Conservation (phyloP, 768 basidiomycete species). For the Boletellus sp. region DNA sequence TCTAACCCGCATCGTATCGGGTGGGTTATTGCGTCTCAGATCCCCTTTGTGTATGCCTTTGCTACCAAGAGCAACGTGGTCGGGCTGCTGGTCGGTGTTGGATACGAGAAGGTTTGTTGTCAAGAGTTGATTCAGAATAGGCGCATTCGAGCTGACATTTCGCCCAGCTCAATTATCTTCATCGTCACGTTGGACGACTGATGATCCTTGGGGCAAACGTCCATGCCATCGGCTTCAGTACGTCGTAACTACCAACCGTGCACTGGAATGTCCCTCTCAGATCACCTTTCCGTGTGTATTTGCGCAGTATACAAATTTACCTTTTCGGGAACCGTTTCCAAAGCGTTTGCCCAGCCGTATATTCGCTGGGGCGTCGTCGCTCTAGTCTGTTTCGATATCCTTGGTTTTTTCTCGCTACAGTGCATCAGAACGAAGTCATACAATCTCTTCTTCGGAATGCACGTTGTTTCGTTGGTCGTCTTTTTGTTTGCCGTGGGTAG, state of each 20-base stretch:
- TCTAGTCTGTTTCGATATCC: slow-evolving; percentile 47
- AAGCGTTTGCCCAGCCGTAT: slow-evolving; percentile 31
- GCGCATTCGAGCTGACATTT: not conserved
- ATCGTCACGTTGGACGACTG: slow-evolving; percentile 63
- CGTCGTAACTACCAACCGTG: slow-evolving; percentile 18
- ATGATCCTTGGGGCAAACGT: slow-evolving; percentile 56
- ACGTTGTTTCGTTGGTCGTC: slow-evolving; percentile 52
- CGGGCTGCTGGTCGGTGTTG: slow-evolving; percentile 52
- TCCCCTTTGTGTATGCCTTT: slow-evolving; percentile 65
- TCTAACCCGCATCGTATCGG: slow-evolving; percentile 46
- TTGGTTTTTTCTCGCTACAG: slow-evolving; percentile 60
- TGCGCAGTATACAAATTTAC: slow-evolving; percentile 57
- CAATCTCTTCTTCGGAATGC: slow-evolving; percentile 60
- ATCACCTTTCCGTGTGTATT: not conserved
- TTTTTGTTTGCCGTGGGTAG: slow-evolving; percentile 55
- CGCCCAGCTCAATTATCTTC: slow-evolving; percentile 70
- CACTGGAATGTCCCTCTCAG: not conserved
- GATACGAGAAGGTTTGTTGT: slow-evolving; percentile 61
- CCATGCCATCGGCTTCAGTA: slow-evolving; percentile 56
- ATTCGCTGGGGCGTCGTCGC: slow-evolving; percentile 51
- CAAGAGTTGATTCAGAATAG: not conserved
- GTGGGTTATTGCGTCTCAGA: slow-evolving; percentile 54
- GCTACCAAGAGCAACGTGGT: slow-evolving; percentile 71
- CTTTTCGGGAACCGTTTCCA: slow-evolving; percentile 37
- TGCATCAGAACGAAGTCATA: slow-evolving; percentile 56